Evolutionary conservation across 352 stramenopile species (phyloP).

Genomic region (Aphanomyces stellatus): DNA sequence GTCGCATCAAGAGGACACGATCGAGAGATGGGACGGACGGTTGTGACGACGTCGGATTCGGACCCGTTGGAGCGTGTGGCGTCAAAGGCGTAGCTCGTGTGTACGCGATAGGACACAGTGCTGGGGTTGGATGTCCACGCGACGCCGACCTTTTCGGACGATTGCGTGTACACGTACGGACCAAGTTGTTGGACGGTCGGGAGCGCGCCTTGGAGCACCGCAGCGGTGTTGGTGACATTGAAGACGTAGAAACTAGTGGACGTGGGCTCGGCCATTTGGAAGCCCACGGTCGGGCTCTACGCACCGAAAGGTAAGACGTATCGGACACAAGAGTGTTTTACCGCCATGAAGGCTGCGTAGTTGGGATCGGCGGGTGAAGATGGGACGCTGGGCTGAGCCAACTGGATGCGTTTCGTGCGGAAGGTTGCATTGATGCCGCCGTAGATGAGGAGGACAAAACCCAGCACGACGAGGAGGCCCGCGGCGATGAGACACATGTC

Average conservation of each 20-base stretch:
- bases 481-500: conserved; percentile 12
- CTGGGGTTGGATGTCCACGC: conserved; percentile 9
- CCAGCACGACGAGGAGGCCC: background rate
- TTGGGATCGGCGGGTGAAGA: background rate
- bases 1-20: background rate
- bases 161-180: conserved; percentile 62
- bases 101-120: conserved; percentile 34
- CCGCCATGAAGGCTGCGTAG: conserved; percentile 7
- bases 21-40: conserved; percentile 3
- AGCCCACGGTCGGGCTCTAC: conserved; percentile 28
- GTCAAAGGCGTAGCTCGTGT: conserved; percentile 36
- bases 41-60: conserved; percentile 42
- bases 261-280: conserved; percentile 40
- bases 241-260: conserved; percentile 58
- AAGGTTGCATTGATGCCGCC: conserved; percentile 3
- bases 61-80: conserved; percentile 50
- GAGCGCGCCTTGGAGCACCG: conserved; percentile 28
- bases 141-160: conserved; percentile 47
- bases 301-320: background rate
- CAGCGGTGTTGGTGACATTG: conserved; percentile 55
- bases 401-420: background rate
- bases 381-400: background rate
- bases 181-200: conserved; percentile 43
- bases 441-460: conserved; percentile 8
- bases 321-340: background rate